Conservation (phyloP, 352 stramenopile species). For the Globisporangium acanthophoron region DNA sequence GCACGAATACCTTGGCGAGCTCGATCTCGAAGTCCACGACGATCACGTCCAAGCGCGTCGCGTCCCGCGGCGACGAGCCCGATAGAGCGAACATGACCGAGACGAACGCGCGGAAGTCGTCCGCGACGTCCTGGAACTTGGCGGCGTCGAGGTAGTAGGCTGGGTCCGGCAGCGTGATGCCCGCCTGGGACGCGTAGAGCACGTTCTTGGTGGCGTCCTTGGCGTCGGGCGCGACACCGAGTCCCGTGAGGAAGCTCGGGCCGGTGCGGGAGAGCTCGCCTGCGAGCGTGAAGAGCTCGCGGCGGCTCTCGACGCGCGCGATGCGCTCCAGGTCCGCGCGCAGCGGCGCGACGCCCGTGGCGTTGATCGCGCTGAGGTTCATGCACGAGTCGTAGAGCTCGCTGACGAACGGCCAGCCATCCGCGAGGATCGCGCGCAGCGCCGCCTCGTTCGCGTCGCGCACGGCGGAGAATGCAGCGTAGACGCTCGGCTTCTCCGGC, state of each 20-base stretch:
- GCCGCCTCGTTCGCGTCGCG: constrained; percentile 23
- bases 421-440: constrained; percentile 22
- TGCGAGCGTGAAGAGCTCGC: constrained; percentile 41
- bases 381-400: constrained; percentile 63
- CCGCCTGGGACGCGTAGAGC: constrained; percentile 75
- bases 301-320: constrained; percentile 20
- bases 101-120: constrained; percentile 75
- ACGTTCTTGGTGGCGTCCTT: constrained; percentile 80
- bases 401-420: constrained; percentile 48
- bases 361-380: constrained; percentile 50
- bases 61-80: constrained; percentile 16
- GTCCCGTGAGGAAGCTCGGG: constrained; percentile 75
- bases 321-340: constrained; percentile 31
- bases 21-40: constrained; percentile 85
- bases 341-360: constrained; percentile 29
- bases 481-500: constrained; percentile 19
- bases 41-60: constrained; percentile 27
- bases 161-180: constrained; percentile 85
- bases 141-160: constrained; percentile 91
- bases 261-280: constrained; percentile 47
- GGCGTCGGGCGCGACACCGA: constrained; percentile 72
- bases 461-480: constrained; percentile 20
- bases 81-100: constrained; percentile 65
- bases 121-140: constrained; percentile 69
- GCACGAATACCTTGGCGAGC: constrained; percentile 82